A percentile compares a stretch with the other conserved stretches of the same genome.
Evolutionary conservation across 2,329 filamentous ascomycete genomes (phyloP).

Genomic region (Microsporum audouinii): DNA sequence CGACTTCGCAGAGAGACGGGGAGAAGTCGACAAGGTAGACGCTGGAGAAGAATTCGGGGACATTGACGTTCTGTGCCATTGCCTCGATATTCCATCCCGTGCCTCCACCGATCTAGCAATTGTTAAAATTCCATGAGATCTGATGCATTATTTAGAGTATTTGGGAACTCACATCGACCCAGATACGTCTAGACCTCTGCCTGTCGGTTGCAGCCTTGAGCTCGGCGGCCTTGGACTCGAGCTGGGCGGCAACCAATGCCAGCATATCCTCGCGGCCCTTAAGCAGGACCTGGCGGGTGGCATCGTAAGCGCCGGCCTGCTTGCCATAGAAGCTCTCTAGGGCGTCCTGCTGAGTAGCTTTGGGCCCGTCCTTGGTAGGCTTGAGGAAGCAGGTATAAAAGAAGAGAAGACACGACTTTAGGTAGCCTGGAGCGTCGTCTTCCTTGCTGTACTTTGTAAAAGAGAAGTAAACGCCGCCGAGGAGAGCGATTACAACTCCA

Average conservation of each 20-base stretch:
- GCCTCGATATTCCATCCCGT: constrained; percentile 89
- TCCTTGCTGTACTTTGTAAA: background rate
- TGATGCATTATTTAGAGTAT: background rate
- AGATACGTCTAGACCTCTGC: constrained; percentile 45
- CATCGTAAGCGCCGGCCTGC: constrained; percentile 71
- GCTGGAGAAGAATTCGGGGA: constrained; percentile 73
- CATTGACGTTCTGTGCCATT: constrained; percentile 68
- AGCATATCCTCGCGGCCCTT: constrained; percentile 89
- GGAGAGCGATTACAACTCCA: background rate
- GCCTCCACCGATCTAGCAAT: constrained; percentile 65
- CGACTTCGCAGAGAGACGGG: constrained; percentile 81
- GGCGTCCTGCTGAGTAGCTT: constrained; percentile 62
- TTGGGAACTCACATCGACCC: constrained; percentile 67
- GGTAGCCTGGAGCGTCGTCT: background rate
- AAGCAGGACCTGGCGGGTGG: constrained; percentile 67
- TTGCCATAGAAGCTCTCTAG: constrained; percentile 78
- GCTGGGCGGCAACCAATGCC: constrained; percentile 71
- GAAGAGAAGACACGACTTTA: background rate
- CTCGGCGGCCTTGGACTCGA: constrained; percentile 51
- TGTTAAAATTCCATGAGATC: background rate
- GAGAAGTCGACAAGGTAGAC: constrained; percentile 93
- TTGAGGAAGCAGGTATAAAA: background rate
- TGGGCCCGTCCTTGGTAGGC: too few relatives aligned
- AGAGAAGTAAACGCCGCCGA: background rate
- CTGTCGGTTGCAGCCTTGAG: constrained; percentile 37